Evolutionary conservation across 345 rosid species (phyloP), one percentile per base, ranked within the genome.

Genomic region (Eucalyptus brandiana): DNA sequence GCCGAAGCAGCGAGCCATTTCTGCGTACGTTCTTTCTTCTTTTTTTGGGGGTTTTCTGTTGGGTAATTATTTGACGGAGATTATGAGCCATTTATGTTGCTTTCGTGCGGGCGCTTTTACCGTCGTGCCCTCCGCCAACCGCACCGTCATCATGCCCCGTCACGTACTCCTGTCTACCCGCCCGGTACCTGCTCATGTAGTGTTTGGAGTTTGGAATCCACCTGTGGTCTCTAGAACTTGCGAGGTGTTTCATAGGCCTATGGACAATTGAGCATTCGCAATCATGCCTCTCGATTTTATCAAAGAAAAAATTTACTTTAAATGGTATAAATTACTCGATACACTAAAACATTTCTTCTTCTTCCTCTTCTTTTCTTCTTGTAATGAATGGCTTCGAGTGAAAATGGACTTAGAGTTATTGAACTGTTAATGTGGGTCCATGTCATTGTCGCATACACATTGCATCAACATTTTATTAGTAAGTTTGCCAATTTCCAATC

Each of bases 241-340:
- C 3, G 3, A n/a, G 21, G 6, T 4, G 17, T 4, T 65, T 65
- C 19, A 14, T 7, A 34, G 12, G 9, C 9, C 18, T 62, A n/a
- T 14, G 16, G 34, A n/a, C 2, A 65, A n/a, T n/a, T 17, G 11
- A n/a, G 3, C 21, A 30, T 65, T 65, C 2, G 18, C 10, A 15
- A 15, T 15, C 18, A n/a, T 30, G 21, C 21, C 18, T 65, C 76
- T 65, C 6, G 3, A 4, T n/a, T 53, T 19, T 2, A n/a, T 65
- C 10, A 13, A n/a, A 65, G 8, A 65, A 62, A 30, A 62, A 6
- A 6, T 13, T 65, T n/a, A n/a, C 37, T 65, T 65, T n/a, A 65
- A n/a, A 15, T 65, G 2, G 5, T 15, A 15, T 3, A n/a, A 15
- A n/a, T 65, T 4, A 14, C 9, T 8, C 0, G 5, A n/a, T 28